Conservation (phyloP, 371 early-diverging fungal genomes). For the Pancytospora philotis region DNA sequence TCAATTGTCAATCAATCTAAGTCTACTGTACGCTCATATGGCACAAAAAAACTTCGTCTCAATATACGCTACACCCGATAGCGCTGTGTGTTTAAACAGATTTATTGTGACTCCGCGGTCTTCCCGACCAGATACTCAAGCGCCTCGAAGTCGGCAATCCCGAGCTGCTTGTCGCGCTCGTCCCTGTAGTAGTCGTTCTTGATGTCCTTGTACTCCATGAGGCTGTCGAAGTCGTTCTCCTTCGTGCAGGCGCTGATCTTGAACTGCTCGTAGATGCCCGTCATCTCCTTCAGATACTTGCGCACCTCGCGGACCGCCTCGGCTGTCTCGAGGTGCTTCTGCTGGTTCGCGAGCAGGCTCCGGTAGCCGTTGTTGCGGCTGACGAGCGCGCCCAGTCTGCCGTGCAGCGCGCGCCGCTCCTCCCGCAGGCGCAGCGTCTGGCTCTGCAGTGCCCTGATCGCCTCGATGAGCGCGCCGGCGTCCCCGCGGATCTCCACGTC, state of each 20-base stretch:
- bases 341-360: constrained; percentile 1
- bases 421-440: not conserved
- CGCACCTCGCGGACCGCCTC: not conserved
- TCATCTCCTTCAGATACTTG: not conserved
- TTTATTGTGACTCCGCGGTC: no score
- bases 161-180: constrained; percentile 20
- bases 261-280: not conserved
- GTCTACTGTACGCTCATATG: no score
- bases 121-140: constrained; percentile 5
- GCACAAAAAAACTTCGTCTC: no score
- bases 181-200: constrained; percentile 29
- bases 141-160: constrained; percentile 17
- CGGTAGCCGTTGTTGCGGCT: constrained; percentile 11
- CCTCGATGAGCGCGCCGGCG: constrained; percentile 23
- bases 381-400: constrained; percentile 1
- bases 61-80: no score
- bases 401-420: not conserved
- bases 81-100: no score
- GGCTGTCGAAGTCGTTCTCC: constrained; percentile 8
- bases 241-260: not conserved
- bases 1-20: no score
- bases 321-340: not conserved
- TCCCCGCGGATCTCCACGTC: constrained; percentile 18
- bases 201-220: constrained; percentile 42
- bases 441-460: not conserved